Evolutionary conservation across 805 yeast genomes (phyloP), one percentile per base, ranked within the genome.

Genomic region (Scheffersomyces amazonensis): DNA sequence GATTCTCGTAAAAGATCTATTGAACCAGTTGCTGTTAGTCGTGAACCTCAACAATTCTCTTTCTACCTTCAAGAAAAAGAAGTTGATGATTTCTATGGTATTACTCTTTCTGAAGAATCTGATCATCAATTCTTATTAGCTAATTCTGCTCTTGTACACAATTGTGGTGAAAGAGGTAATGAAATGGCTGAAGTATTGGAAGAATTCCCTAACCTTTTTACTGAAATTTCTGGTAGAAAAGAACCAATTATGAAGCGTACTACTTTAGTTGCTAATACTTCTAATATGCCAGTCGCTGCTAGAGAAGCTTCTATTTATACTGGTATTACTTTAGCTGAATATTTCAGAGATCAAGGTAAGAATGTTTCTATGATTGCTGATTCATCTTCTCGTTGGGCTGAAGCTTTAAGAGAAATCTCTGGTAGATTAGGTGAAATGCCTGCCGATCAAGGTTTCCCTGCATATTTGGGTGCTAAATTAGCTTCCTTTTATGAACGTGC

Each of bases 351-450:
- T 75, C 99, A 93, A 75, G 99, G 99, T 74, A 93, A 93, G 76
- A 76, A 93, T 62, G 99, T 93, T 47, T 81, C 98, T 23, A 93
- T 93, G 98, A 93, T 93, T 84, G 99, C 99, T 43, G 99, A 93
- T 68, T 93, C 99, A 5, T 91, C 98, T 23, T 90, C 97, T 22
- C 90, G 99, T 78, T 93, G 99, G 99, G 99, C 99, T 32, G 99
- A 93, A 76, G 99, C 99, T 46, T 78, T 93, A 64, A 90, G 99
- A 83, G 99, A 93, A 79, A 85, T 93, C 65, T 90, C 98, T 37
- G 99, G 99, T 80, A 95, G 99, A 80, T 77, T 93, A 66, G 99
- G 99, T 72, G 99, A 93, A 77, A 93, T 93, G 99, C 99, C 99
- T 63, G 99, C 99, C 46, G 99, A 93, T 72, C 99, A 95, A 76